A percentile compares a stretch with the other conserved stretches of the same genome.
These are phyloP conservation scores for Talaromyces sp. DNA, from an alignment of 2,329 filamentous ascomycete genomes.

Conservation along the genomic window DNA sequence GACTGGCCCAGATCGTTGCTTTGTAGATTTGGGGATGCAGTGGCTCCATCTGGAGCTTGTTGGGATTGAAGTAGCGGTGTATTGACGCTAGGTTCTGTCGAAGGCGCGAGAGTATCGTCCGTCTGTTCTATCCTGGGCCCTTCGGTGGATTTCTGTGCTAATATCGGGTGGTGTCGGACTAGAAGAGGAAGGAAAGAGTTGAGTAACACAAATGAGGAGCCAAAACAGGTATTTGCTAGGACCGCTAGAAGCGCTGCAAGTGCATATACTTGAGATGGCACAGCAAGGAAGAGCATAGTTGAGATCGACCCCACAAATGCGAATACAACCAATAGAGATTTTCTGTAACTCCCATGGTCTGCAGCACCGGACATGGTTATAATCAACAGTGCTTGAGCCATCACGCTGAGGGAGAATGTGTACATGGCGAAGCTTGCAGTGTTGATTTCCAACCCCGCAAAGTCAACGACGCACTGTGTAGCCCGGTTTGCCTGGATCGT, in stretches of 20 bases:
- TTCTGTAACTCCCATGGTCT: constrained; percentile 88
- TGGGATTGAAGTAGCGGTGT: constrained; percentile 23
- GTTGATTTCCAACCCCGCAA: constrained; percentile 83
- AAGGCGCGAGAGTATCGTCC: constrained; percentile 13
- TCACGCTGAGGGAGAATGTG: constrained; percentile 88
- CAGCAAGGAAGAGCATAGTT: constrained; percentile 83
- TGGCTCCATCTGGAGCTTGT: constrained; percentile 5
- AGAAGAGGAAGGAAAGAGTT: constrained; percentile 93
- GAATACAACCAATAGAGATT: constrained; percentile 80
- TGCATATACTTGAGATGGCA: constrained; percentile 71
- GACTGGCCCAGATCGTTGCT: neutral
- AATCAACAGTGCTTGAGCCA: constrained; percentile 83
- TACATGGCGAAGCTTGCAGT: constrained; percentile 98
- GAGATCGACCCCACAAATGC: constrained; percentile 74
- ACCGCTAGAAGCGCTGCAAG: constrained; percentile 81
- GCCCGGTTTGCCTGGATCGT: constrained; percentile 17
- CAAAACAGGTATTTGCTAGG: constrained; percentile 88
- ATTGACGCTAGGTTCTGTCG: constrained; percentile 17
- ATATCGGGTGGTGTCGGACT: constrained; percentile 73
- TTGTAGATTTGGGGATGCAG: constrained; percentile 8
- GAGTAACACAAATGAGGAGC: constrained; percentile 87
- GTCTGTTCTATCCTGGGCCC: neutral
- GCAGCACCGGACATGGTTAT: constrained; percentile 95
- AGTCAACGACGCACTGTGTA: constrained; percentile 74
- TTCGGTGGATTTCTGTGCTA: constrained; percentile 27